These are phyloP conservation scores for Meyerozyma sp. DNA, from an alignment of 1,139 yeast genomes.

Conservation along the genomic window DNA sequence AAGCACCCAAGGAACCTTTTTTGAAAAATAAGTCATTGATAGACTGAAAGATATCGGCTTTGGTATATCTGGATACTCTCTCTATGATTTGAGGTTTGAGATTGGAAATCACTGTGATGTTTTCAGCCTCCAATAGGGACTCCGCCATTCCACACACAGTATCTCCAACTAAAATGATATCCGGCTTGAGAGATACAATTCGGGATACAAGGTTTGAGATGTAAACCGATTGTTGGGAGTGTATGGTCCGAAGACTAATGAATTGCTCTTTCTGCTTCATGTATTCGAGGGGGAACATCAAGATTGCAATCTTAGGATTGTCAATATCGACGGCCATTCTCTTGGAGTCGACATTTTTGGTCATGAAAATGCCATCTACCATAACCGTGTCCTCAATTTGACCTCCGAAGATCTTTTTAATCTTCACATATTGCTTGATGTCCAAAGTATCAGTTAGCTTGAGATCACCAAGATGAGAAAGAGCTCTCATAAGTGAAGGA, in stretches of 20 bases:
- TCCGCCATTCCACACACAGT: constrained; percentile 82
- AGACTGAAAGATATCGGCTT: constrained; percentile 66
- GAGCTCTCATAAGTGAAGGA: constrained; percentile 18
- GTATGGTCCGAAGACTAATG: constrained; percentile 75
- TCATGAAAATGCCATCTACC: constrained; percentile 77
- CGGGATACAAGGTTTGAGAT: constrained; percentile 77
- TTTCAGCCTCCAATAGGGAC: constrained; percentile 63
- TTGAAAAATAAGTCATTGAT: constrained; percentile 45
- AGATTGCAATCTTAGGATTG: constrained; percentile 71
- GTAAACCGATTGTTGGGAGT: constrained; percentile 86
- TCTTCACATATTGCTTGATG: constrained; percentile 79
- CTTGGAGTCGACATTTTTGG: constrained; percentile 79
- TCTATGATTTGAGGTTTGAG: constrained; percentile 81
- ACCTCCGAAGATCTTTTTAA: constrained; percentile 82
- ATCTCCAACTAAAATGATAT: constrained; percentile 73
- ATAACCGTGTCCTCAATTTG: constrained; percentile 52
- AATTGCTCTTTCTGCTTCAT: constrained; percentile 67
- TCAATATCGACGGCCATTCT: constrained; percentile 62
- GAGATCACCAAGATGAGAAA: constrained; percentile 23
- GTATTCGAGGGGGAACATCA: constrained; percentile 89
- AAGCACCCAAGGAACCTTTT: constrained; percentile 61
- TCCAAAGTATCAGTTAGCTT: constrained; percentile 69
- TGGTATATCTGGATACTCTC: constrained; percentile 73
- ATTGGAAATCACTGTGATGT: constrained; percentile 72
- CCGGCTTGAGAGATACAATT: constrained; percentile 72